These are phyloP conservation scores for Aspergillus sp. DNA, from an alignment of 2,329 filamentous ascomycete species.

Conservation along the genomic window DNA sequence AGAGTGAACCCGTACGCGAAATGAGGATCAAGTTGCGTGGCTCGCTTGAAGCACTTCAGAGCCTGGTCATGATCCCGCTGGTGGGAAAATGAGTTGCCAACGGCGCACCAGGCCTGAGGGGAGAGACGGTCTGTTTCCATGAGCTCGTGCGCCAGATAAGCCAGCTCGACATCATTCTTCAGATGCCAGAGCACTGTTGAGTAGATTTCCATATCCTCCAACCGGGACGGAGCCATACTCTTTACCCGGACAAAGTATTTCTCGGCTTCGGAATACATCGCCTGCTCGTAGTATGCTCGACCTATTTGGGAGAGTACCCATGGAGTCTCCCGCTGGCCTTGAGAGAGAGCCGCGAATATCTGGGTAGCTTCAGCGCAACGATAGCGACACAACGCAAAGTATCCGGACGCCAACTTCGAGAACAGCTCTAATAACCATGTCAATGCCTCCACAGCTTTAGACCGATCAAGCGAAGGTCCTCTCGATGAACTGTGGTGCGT, in stretches of 20 bases:
- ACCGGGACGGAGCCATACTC: slow-evolving; percentile 73
- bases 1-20: slow-evolving; percentile 96
- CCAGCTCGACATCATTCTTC: slow-evolving; percentile 86
- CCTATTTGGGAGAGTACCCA: slow-evolving; percentile 93
- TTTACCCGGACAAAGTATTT: slow-evolving; percentile 80
- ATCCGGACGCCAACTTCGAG: slow-evolving; percentile 77
- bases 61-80: slow-evolving; percentile 93
- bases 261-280: slow-evolving; percentile 81
- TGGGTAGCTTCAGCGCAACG: slow-evolving; percentile 76
- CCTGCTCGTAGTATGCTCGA: slow-evolving; percentile 87
- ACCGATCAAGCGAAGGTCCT: slow-evolving; percentile 51
- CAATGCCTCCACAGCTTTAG: slow-evolving; percentile 73
- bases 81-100: slow-evolving; percentile 93
- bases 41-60: slow-evolving; percentile 88
- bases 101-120: slow-evolving; percentile 91
- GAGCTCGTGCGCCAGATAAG: slow-evolving; percentile 87
- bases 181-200: slow-evolving; percentile 99
- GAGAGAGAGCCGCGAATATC: slow-evolving; percentile 69
- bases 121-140: slow-evolving; percentile 84
- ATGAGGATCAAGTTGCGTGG: slow-evolving; percentile 82
- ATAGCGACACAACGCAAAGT: slow-evolving; percentile 76
- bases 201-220: slow-evolving; percentile 97
- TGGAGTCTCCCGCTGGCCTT: slow-evolving; percentile 80
- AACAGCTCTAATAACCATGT: slow-evolving; percentile 77
- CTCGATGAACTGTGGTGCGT: slow-evolving; percentile 31